Percentiles rank a stretch among this genome's conserved stretches.
Evolutionary conservation across 305 asterid species (phyloP).

Genomic region (Fraxinus greggii): DNA sequence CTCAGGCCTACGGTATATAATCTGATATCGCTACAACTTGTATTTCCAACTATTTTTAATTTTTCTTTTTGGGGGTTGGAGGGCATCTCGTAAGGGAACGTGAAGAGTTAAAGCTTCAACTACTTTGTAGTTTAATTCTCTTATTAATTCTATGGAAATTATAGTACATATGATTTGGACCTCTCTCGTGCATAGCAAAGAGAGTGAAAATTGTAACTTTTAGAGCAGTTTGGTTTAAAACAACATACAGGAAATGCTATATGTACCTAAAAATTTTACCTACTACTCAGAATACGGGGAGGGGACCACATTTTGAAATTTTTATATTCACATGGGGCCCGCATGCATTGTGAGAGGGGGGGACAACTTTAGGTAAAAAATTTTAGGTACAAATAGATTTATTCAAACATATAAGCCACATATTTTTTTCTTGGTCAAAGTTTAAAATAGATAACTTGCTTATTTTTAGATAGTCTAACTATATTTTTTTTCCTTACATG

Average conservation of each 20-base stretch:
- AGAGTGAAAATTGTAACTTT: too few relatives aligned
- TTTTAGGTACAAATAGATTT: too few relatives aligned
- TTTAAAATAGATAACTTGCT: too few relatives aligned
- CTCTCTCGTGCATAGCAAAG: background rate
- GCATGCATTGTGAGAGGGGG: too few relatives aligned
- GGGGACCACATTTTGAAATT: too few relatives aligned
- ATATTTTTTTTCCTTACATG: too few relatives aligned
- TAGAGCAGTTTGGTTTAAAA: background rate
- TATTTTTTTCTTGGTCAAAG: background rate
- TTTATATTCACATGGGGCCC: too few relatives aligned
- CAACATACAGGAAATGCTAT: too few relatives aligned
- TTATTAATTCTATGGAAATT: background rate
- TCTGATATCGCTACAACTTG: background rate
- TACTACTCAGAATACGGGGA: too few relatives aligned
- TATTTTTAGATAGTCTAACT: too few relatives aligned
- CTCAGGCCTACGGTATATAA: conserved; percentile 56
- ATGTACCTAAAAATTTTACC: too few relatives aligned
- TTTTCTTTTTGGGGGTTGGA: background rate
- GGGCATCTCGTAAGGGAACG: background rate
- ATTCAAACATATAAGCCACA: background rate
- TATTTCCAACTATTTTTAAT: background rate
- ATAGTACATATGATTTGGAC: background rate
- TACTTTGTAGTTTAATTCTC: background rate
- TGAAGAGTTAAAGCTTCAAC: background rate
- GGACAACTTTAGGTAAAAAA: too few relatives aligned